Conservation (phyloP, 2,329 filamentous ascomycete genomes). For the Alternaria angustiovoidea region DNA sequence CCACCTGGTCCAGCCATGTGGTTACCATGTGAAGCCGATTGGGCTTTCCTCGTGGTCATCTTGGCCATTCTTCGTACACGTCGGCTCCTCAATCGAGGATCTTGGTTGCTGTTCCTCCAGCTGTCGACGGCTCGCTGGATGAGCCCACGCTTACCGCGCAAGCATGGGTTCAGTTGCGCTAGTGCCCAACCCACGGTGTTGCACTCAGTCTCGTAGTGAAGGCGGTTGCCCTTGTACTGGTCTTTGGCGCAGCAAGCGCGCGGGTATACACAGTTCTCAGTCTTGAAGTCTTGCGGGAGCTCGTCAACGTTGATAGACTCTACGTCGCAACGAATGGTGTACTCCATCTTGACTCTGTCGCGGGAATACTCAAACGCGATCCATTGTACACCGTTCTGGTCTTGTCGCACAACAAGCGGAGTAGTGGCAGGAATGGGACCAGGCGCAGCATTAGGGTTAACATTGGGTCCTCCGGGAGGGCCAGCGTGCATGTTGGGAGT, state of each 20-base stretch:
- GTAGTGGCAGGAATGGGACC: slow-evolving; percentile 97
- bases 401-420: slow-evolving; percentile 90
- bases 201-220: slow-evolving; percentile 98
- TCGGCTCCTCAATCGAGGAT: slow-evolving; percentile 87
- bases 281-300: slow-evolving; percentile 88
- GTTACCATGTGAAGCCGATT: slow-evolving; percentile 64
- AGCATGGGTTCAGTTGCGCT: slow-evolving; percentile 87
- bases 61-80: slow-evolving; percentile 95
- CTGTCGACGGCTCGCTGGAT: slow-evolving; percentile 98
- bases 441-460: slow-evolving; percentile 90
- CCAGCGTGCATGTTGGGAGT: slow-evolving; percentile 53
- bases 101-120: slow-evolving; percentile 99
- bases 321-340: slow-evolving; percentile 97
- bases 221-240: slow-evolving; percentile 92
- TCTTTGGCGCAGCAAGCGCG: slow-evolving; percentile 94
- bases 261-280: slow-evolving; percentile 97
- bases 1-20: slow-evolving; percentile 73
- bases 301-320: slow-evolving; percentile 94
- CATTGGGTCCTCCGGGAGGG: slow-evolving; percentile 57
- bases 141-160: slow-evolving; percentile 91
- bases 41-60: slow-evolving; percentile 84
- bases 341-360: slow-evolving; percentile 98
- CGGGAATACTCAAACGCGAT: slow-evolving; percentile 98
- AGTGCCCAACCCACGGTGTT: slow-evolving; percentile 99
- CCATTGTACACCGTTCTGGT: slow-evolving; percentile 97